phyloP scores from a whole-genome alignment of 1,139 yeast genomes.

The Suhomyces bolitotheri region DNA sequence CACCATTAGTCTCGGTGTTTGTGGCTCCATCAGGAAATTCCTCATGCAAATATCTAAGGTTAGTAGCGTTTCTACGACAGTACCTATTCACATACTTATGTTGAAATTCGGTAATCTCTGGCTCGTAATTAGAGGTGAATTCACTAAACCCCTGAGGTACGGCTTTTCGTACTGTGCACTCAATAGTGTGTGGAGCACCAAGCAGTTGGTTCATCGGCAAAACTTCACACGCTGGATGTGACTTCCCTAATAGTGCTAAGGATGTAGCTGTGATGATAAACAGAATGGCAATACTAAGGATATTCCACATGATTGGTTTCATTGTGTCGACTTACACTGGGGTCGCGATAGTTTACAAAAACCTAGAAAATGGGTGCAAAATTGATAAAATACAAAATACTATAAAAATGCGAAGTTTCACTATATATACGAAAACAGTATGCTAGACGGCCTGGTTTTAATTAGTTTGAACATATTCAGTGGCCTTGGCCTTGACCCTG shows the following conservation, averaged over 20 bases:
- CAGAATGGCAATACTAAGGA: neutral
- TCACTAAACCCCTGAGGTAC: neutral
- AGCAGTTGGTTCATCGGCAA: neutral
- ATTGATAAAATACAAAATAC: conserved; percentile 6
- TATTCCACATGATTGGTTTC: neutral
- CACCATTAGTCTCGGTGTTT: neutral
- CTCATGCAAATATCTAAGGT: neutral
- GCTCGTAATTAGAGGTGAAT: neutral
- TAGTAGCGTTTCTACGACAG: neutral
- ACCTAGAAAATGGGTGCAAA: conserved; percentile 4
- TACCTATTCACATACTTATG: neutral
- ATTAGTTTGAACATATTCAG: conserved; percentile 58
- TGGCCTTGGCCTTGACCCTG: conserved; percentile 89
- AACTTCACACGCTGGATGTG: neutral
- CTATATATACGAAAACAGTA: conserved; percentile 3
- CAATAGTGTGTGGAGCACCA: neutral
- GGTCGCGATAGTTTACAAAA: neutral
- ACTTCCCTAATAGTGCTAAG: neutral
- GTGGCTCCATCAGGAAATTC: neutral
- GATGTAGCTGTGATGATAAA: neutral
- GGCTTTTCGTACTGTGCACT: neutral
- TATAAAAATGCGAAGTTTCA: conserved; percentile 6
- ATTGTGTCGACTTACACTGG: neutral
- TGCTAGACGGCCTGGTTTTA: neutral
- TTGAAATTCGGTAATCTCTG: neutral